These are phyloP conservation scores for Nicotiana tabacum DNA, from an alignment of 257 asterid genomes.

Conservation along the genomic window DNA sequence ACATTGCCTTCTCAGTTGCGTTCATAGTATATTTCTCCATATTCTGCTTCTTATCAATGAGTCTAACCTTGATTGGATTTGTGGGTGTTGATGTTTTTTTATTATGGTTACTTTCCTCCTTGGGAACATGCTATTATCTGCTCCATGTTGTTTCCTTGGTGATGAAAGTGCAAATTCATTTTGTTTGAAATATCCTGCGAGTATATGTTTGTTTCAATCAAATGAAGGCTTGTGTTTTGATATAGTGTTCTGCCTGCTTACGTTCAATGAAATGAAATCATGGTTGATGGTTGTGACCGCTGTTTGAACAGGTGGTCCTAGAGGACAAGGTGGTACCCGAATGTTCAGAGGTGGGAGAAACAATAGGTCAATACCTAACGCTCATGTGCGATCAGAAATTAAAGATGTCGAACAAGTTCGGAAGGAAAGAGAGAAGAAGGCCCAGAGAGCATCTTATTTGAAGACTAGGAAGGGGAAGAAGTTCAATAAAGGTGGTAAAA, in stretches of 20 bases:
- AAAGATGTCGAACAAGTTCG: conserved; percentile 75
- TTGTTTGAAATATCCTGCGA: neutral
- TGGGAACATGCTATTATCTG: neutral
- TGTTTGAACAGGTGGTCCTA: conserved; percentile 37
- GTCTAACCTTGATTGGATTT: neutral
- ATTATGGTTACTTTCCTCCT: neutral
- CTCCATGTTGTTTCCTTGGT: neutral
- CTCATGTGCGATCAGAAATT: conserved; percentile 77
- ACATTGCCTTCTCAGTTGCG: neutral
- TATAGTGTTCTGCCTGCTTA: neutral
- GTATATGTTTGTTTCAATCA: neutral
- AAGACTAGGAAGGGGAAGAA: conserved; percentile 53
- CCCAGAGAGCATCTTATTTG: conserved; percentile 50
- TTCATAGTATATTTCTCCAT: neutral
- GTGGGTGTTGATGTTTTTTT: neutral
- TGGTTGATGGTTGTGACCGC: neutral
- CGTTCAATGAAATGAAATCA: neutral
- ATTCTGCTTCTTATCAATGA: neutral
- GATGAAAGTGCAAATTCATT: neutral
- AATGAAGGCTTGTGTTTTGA: neutral
- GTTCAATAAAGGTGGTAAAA: conserved; percentile 16
- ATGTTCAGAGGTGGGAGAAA: conserved; percentile 56
- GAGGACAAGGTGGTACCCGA: conserved; percentile 44
- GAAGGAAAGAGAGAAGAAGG: conserved; percentile 81
- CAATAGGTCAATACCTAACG: conserved; percentile 50